Conservation (phyloP, 805 yeast genomes). For the Candida mattraensis region DNA sequence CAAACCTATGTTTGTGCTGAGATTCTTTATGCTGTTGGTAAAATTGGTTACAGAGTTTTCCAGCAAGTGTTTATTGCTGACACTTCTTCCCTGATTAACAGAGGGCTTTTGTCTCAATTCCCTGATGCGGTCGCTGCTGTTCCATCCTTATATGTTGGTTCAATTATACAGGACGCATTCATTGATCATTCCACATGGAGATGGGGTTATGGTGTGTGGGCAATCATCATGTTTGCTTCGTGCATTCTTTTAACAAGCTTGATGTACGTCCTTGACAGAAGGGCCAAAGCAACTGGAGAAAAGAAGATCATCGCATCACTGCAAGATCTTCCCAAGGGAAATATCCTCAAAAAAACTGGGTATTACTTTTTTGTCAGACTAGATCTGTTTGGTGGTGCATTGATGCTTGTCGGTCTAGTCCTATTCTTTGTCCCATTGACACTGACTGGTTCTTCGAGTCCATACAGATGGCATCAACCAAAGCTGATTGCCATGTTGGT, state of each 20-base stretch:
- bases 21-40: conserved; percentile 5
- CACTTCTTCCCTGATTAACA: conserved; percentile 3
- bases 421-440: conserved; percentile 4
- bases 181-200: conserved; percentile 8
- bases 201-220: conserved; percentile 9
- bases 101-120: conserved; percentile 5
- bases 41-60: conserved; percentile 6
- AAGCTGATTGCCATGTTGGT: conserved; percentile 5
- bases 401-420: conserved; percentile 2
- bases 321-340: not conserved
- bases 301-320: not conserved
- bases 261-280: conserved; percentile 3
- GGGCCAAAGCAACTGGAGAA: conserved; percentile 1
- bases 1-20: conserved; percentile 6
- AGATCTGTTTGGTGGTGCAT: conserved; percentile 3
- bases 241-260: conserved; percentile 3
- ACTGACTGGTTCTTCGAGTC: conserved; percentile 3
- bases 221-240: conserved; percentile 4
- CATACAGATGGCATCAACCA: conserved; percentile 6
- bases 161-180: conserved; percentile 6
- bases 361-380: conserved; percentile 4
- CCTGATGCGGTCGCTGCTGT: conserved; percentile 5
- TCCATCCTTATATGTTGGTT: conserved; percentile 4
- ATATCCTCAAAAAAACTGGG: not conserved
- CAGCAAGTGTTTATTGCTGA: conserved; percentile 7